A percentile compares a stretch with the other conserved stretches of the same genome.
Conservation (phyloP, 805 yeast genomes). For the Naumovozyma baii region DNA sequence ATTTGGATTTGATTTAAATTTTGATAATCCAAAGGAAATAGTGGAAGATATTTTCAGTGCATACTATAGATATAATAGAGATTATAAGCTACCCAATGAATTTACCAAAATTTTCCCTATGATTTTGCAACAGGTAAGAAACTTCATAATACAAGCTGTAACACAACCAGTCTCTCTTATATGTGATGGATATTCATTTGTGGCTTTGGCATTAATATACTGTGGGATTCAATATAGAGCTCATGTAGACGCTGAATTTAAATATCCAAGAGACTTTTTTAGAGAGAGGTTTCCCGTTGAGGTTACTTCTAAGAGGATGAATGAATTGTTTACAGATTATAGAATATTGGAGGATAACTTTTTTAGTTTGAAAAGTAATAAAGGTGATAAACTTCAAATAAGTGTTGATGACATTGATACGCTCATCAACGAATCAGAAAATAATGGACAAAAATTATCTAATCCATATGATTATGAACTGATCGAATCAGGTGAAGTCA, state of each 20-base stretch:
- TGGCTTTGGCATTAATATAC: conserved; percentile 23
- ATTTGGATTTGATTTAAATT: conserved; percentile 29
- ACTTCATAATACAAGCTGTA: conserved; percentile 29
- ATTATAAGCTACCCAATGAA: conserved; percentile 19
- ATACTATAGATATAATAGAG: conserved; percentile 25
- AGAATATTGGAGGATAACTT: conserved; percentile 27
- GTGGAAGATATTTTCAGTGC: conserved; percentile 30
- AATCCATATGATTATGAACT: conserved; percentile 19
- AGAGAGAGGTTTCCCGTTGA: conserved; percentile 19
- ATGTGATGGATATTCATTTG: conserved; percentile 27
- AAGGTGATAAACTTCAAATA: conserved; percentile 23
- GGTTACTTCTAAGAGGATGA: conserved; percentile 16
- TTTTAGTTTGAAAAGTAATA: conserved; percentile 29
- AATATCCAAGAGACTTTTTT: conserved; percentile 27
- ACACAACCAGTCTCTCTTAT: conserved; percentile 30
- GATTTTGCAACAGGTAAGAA: conserved; percentile 27
- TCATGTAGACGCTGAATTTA: conserved; percentile 18
- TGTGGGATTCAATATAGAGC: conserved; percentile 27
- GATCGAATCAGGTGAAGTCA: conserved; percentile 24
- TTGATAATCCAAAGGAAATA: conserved; percentile 28
- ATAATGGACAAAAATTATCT: not conserved
- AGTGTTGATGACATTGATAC: conserved; percentile 15
- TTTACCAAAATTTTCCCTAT: conserved; percentile 25
- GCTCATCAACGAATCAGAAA: conserved; percentile 19
- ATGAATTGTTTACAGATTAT: conserved; percentile 22